A percentile compares a stretch with the other conserved stretches of the same genome.
Evolutionary conservation across 768 basidiomycete species (phyloP).

Genomic region (Albatrellus ellisii): DNA sequence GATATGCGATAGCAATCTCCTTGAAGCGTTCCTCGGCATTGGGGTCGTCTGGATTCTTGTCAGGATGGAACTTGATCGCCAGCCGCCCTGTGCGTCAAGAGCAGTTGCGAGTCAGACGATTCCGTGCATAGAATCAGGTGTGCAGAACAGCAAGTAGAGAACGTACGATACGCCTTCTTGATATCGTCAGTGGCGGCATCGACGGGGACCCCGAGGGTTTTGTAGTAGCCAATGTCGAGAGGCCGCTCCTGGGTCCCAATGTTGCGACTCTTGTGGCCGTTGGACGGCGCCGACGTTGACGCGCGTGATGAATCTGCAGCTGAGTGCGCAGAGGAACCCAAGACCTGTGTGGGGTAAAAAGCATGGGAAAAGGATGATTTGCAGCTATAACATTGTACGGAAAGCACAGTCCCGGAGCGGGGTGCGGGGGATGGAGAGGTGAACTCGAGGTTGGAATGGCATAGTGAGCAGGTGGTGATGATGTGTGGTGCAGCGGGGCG

Average conservation of each 20-base stretch:
- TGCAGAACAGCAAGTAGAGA: not conserved
- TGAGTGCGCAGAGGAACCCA: constrained; percentile 12
- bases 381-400: constrained; percentile 63
- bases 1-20: constrained; percentile 81
- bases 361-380: constrained; percentile 42
- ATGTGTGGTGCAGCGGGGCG: constrained; percentile 58
- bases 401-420: constrained; percentile 42
- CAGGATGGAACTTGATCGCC: constrained; percentile 85
- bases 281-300: constrained; percentile 2
- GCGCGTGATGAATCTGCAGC: constrained; percentile 6
- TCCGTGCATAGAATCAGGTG: not conserved
- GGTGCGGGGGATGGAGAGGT: constrained; percentile 47
- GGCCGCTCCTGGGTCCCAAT: constrained; percentile 84
- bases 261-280: constrained; percentile 45
- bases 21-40: constrained; percentile 82
- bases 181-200: constrained; percentile 73
- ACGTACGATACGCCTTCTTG: constrained; percentile 82
- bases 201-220: constrained; percentile 63
- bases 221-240: constrained; percentile 85
- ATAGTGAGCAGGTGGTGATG: constrained; percentile 44
- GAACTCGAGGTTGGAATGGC: constrained; percentile 50
- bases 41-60: constrained; percentile 86
- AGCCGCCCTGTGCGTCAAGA: constrained; percentile 39
- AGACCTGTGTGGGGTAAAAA: constrained; percentile 55
- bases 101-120: not conserved